Conservation (phyloP, 257 asterid genomes). For the Phtheirospermum japonicum region DNA sequence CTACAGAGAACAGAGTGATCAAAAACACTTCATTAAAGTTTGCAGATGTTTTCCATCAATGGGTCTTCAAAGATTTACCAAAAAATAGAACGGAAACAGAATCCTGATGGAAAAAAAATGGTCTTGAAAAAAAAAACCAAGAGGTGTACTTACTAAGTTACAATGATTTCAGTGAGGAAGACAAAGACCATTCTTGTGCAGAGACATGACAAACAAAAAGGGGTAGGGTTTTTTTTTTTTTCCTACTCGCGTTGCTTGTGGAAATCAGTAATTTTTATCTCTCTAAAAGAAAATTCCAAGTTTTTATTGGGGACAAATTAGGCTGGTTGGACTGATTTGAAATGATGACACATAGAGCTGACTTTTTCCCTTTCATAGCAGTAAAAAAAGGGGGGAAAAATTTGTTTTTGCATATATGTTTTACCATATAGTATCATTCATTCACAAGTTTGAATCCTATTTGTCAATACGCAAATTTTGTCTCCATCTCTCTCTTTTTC, state of each 20-base stretch:
- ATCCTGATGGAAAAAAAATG: neutral
- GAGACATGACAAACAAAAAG: neutral
- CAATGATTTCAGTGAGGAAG: slow-evolving; percentile 16
- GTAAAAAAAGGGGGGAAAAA: too few species aligned
- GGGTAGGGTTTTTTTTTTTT: neutral
- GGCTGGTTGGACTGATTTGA: slow-evolving; percentile 18
- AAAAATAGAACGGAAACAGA: neutral
- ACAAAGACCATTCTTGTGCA: slow-evolving; percentile 8
- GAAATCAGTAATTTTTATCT: neutral
- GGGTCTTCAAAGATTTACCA: neutral
- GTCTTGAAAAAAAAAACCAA: neutral
- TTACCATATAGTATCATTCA: too few species aligned
- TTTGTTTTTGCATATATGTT: too few species aligned
- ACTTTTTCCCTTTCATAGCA: slow-evolving; percentile 1
- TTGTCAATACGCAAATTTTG: neutral
- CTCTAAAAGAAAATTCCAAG: neutral
- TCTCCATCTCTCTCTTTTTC: neutral
- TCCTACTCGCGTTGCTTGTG: too few species aligned
- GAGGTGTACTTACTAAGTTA: slow-evolving; percentile 1
- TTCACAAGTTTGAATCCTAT: too few species aligned
- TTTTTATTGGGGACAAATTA: slow-evolving; percentile 8
- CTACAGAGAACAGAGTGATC: slow-evolving; percentile 23
- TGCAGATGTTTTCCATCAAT: neutral
- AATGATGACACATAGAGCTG: slow-evolving; percentile 22
- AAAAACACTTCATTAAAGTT: neutral